Conservation (phyloP, 108 stramenopile genomes). For the Poteriospumella lacustris region DNA sequence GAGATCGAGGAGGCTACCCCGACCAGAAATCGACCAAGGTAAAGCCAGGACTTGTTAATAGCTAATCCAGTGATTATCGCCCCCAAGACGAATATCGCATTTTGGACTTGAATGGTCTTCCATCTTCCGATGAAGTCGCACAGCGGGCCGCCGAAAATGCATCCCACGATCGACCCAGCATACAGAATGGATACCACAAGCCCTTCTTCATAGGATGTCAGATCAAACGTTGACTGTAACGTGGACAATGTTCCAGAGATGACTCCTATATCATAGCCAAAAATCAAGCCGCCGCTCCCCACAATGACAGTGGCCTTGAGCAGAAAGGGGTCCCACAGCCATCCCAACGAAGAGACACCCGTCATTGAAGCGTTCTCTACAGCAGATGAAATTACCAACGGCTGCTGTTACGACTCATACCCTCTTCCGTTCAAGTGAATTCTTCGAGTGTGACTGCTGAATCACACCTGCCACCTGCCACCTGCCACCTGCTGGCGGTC, state of each 20-base stretch:
- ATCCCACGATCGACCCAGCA: neutral
- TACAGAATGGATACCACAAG: neutral
- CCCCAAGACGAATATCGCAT: slow-evolving; percentile 5
- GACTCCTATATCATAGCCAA: slow-evolving; percentile 19
- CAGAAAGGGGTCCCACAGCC: too few relatives aligned
- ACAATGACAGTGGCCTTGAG: neutral
- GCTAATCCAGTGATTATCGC: neutral
- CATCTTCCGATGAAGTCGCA: slow-evolving; percentile 11
- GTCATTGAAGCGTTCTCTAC: too few relatives aligned
- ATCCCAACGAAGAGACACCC: too few relatives aligned
- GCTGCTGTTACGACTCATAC: too few relatives aligned
- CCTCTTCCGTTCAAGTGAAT: too few relatives aligned
- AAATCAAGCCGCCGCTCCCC: slow-evolving; percentile 13
- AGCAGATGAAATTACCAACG: too few relatives aligned
- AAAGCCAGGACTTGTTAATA: neutral
- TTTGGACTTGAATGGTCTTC: neutral
- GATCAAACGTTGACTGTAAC: neutral
- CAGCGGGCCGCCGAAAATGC: slow-evolving; percentile 11
- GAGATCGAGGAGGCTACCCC: neutral
- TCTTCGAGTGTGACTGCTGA: too few relatives aligned
- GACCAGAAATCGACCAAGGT: neutral
- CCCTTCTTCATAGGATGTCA: neutral
- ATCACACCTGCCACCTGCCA: too few relatives aligned
- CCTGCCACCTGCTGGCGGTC: too few relatives aligned
- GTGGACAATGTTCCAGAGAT: neutral